Base-by-base conservation (phyloP, 2,329 filamentous ascomycete genomes). In the Raffaelea albimanens region DNA sequence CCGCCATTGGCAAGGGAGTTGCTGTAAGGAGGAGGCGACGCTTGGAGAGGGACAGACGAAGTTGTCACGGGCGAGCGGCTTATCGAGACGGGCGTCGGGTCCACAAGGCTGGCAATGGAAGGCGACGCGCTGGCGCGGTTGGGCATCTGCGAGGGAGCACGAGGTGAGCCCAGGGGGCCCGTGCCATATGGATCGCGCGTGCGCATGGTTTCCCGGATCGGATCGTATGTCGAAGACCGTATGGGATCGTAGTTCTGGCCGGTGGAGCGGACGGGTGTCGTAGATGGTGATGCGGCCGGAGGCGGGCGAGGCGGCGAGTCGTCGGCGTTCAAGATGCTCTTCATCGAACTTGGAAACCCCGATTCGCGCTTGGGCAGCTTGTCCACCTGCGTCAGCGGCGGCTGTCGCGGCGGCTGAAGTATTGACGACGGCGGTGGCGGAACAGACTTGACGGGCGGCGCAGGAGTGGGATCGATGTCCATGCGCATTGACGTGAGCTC, bases 171-270 rank as follows among this genome's bases (percentile, higher is more conserved):
- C 47, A 73, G 61, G 3, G 72, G 56, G 21, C 62, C 68, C 8
- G 69, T 68, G 49, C 66, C 65, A 44, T 70, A 67, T 53, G 72
- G 60, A 64, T 76, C 66, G 61, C 74, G 67, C 54, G 72, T 57
- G 41, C 76, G 58, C 60, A 83, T 78, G 3, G 78, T 85, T 58
- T 78, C 79, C 39, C 78, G 69, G 43, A 82, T 71, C 1, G 78
- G 78, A 55, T 83, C 79, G 55, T 81, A 83, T 53, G 76, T 81
- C n/a, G 84, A 77, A 5, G 78, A 87, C 42, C 90, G 80, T 53
- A 95, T 89, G 1, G 90, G 90, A 63, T 96, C 90, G 66, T 93
- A 96, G 58, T 85, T 87, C 59, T 88, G 86, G 40, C 88, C 84
- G 58, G 85, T 85, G 14, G 83, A 82, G 44, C 83, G 71, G 43